Percentiles rank a stretch among this genome's conserved stretches.
Conservation (phyloP, 2,329 filamentous ascomycete species). For the Epichloe sylvatica region DNA sequence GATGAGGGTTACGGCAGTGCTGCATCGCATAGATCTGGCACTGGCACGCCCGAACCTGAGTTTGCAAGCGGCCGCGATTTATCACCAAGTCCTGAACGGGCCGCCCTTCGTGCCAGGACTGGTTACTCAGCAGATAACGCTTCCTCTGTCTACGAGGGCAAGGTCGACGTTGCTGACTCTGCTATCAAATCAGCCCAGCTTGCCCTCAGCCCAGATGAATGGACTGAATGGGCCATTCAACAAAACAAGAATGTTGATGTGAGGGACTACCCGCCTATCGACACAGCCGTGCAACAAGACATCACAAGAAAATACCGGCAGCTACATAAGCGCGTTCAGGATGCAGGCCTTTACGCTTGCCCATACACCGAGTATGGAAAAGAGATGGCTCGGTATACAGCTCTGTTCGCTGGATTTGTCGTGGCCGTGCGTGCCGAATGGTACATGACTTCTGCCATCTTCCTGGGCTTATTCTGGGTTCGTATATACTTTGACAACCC, state of each 20-base stretch:
- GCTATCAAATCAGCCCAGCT: neutral
- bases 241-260: constrained; percentile 21
- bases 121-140: neutral
- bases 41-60: constrained; percentile 2
- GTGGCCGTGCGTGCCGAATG: constrained; percentile 32
- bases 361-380: constrained; percentile 43
- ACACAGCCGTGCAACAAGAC: constrained; percentile 36
- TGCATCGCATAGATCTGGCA: constrained; percentile 4
- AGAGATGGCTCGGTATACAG: constrained; percentile 40
- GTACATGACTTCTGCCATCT: constrained; percentile 43
- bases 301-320: constrained; percentile 42
- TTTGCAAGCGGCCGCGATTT: neutral
- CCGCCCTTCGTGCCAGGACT: constrained; percentile 1
- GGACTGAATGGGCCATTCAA: constrained; percentile 22
- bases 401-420: constrained; percentile 36
- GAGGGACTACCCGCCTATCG: constrained; percentile 36
- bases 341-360: constrained; percentile 44
- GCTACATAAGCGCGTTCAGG: constrained; percentile 40
- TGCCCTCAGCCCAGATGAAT: constrained; percentile 13
- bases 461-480: constrained; percentile 50
- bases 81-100: neutral
- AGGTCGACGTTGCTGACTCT: neutral
- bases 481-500: constrained; percentile 5
- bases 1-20: constrained; percentile 7
- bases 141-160: neutral